Base-by-base conservation (phyloP, 208 protist genomes). In the Trypanosoma mega region DNA sequence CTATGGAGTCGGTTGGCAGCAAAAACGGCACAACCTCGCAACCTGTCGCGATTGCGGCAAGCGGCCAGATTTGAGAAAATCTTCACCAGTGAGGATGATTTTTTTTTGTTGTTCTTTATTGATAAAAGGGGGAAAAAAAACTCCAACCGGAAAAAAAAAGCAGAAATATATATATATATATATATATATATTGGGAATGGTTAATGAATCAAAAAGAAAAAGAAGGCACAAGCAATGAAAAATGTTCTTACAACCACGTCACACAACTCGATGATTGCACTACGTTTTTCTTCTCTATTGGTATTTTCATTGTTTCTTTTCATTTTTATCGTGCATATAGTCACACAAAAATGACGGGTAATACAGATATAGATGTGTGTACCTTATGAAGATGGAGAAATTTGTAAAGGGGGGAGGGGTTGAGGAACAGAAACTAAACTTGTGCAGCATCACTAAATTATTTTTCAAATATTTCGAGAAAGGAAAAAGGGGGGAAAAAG, bases 1-100 rank as follows among this genome's bases (percentile, higher is more conserved):
- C 74, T 41, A 87, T 97, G 72, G 92, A 97, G 71, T 59, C 58
- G 21, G 79, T 91, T 16, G 84, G 87, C 61, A 80, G 74, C 53
- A 52, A 56, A 45, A 72, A 27, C 46, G 90, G 85, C 46, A 56
- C 46, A 41, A 86, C 87, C 48, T 57, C 45, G 51, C 51, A 76
- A 65, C 76, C 81, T 16, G 80, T 96, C 36, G 72, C 60, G 64
- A 76, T 95, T 50, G 47, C 76, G 5, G 74, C 78, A 37, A 72
- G 72, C 71, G 89, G 88, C 14, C 66, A 96, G 70, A 52, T 86
- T 41, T 89, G 86, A 63, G n/a, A 20, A 24, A 11, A 12, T 11
- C 16, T 29, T 53, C 33, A 36, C 5, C 26, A n/a, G n/a, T n/a
- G n/a, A n/a, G n/a, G n/a, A n/a, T n/a, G n/a, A n/a, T n/a, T n/a